Base-by-base conservation (phyloP, 2,329 filamentous ascomycete species). In the Pseudonectria foliicola region DNA sequence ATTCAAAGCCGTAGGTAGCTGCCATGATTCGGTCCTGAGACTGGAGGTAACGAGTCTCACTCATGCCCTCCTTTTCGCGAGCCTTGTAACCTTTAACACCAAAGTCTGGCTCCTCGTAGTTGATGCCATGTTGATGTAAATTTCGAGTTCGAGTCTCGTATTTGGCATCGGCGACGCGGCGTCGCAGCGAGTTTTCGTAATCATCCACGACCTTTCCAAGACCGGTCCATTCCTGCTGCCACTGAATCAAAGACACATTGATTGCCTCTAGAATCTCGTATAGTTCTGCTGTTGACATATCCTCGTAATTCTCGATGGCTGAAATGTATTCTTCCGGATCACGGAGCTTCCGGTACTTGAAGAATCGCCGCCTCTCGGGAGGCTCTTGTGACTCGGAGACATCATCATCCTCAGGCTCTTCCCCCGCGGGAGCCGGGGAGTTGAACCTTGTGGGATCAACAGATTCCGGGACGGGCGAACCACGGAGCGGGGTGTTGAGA, bases 1-100 rank as follows among this genome's bases (percentile, higher is more conserved):
- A 76, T 40, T 77, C 71, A 46, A 80, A 79, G 12, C 71, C 70
- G 48, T 80, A 81, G 2, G 69, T 65, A 40, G 71, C 65, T 7
- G 77, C 75, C 67, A 75, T 73, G 41, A 77, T 63, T 36, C 64
- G 64, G 56, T 80, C 75, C 50, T 81, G 71, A 34, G 64, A 52
- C 36, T 72, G 68, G 4, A 67, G 62, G 28, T 72, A 64, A 15
- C 64, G 59, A 1, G 64, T 64, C 35, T 71, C 68, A 21, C 56
- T 61, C 43, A 62, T 56, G 3, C 60, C 52, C 29, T 70, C 67
- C 25, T 60, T 59, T 31, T 63, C 59, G 30, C 65, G 62, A 13
- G 71, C 65, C 31, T 67, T 66, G 44, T 71, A 68, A 11, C 73
- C 74, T 52, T 70, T 73, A 44, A 77, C 56, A 23, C 67, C 63